phyloP scores from a whole-genome alignment of 169 alveolate genomes.

The Cyclospora cayetanensis region DNA sequence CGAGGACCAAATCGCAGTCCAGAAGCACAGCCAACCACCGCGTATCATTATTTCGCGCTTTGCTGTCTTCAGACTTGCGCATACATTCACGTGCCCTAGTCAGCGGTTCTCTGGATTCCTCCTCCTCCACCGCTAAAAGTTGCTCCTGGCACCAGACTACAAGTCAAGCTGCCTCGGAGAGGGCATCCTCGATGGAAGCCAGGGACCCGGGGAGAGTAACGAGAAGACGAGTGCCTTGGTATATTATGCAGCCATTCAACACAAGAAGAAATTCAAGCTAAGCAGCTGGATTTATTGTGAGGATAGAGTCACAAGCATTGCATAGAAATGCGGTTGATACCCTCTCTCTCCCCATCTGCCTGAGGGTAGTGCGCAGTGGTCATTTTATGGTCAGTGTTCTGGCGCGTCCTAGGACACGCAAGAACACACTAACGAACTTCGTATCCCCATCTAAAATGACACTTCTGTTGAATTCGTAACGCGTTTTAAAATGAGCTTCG shows the following conservation, averaged over 20 bases:
- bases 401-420: neutral
- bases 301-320: neutral
- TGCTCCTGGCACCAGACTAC: too few relatives aligned
- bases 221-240: neutral
- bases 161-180: too few relatives aligned
- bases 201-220: neutral
- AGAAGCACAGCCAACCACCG: too few relatives aligned
- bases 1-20: too few relatives aligned
- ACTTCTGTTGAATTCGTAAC: neutral
- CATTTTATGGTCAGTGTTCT: neutral
- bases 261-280: neutral
- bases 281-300: neutral
- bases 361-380: neutral
- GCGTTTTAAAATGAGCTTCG: too few relatives aligned
- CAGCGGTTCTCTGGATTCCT: neutral
- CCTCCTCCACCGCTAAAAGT: neutral
- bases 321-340: neutral
- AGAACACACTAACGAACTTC: neutral
- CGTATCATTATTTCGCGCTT: neutral
- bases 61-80: neutral
- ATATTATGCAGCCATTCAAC: neutral
- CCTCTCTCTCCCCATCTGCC: neutral
- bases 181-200: neutral
- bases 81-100: neutral
- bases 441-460: neutral